Evolutionary conservation across 306 rosid species (phyloP), one percentile per base, ranked within the genome.

Genomic region (Dalbergia cochinchinensis): DNA sequence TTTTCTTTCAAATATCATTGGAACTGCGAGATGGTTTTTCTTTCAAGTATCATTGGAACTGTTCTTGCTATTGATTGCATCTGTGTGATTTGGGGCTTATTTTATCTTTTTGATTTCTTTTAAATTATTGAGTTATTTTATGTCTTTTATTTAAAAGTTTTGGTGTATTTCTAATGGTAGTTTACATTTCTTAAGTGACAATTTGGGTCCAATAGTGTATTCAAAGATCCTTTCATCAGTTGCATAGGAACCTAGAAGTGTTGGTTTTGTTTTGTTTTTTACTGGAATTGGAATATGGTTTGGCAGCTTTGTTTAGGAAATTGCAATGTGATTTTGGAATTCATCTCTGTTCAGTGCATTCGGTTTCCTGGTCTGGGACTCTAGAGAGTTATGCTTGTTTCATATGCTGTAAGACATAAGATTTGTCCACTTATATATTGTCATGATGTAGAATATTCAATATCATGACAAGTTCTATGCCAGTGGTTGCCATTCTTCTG

Each of bases 391-490:
- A 33, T 34, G 42, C 34, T 63, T 41, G 8, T 34, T 79, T 15
- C 15, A 19, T 48, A 51, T 58, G 79, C 41, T 76, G 50, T 63
- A 26, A 58, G 41, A 51, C 71, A 44, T 44, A 3, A 44, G 11
- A 8, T 45, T 39, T 65, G 59, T 72, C 42, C 12, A 22, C 1
- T 72, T 72, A 61, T 41, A 61, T 67, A 59, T 60, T 53, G 58
- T 47, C 78, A 78, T 48, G 41, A 16, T 66, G 14, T 66, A 20
- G 74, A 76, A 26, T 26, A 26, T 26, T 26, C 31, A 63, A 35
- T 54, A 34, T 42, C 62, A 22, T 78, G 41, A 63, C 62, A 39
- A 62, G 53, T 19, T 54, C 41, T 74, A 18, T 57, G 78, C 68
- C 74, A 45, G 44, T 74, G 51, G 7, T 74, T 85, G 57, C 59